Base-by-base conservation (phyloP, 306 rosid species). In the Dalbergia oliveri region DNA sequence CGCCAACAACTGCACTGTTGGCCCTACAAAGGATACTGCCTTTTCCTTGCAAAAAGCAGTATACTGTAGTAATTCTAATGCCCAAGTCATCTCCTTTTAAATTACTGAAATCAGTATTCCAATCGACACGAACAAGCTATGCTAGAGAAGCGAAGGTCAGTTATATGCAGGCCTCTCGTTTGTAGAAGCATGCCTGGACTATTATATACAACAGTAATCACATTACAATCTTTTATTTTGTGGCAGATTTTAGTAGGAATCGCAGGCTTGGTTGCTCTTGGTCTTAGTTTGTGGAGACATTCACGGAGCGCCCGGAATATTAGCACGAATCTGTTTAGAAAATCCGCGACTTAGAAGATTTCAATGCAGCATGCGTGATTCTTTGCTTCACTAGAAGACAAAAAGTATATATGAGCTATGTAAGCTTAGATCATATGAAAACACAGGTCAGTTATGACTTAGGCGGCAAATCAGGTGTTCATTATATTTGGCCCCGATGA, bases 11-110 rank as follows among this genome's bases (percentile, higher is more conserved):
- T 9, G 93, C 94, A 11, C 93, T 84, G 87, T 73, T 77, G 80
- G 94, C 95, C 59, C 86, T 94, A 59, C 92, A 91, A 80, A 88
- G 91, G 81, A 81, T 94, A 78, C 66, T 94, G 62, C 97, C 99
- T 44, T 88, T 77, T 80, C 97, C 97, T 77, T 91, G 97, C 91
- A 91, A 79, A 84, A 86, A 86, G 61, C 94, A 93, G 89, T 91
- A 88, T 79, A 94, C 97, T 50, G 95, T 82, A 41, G 97, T 94
- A 82, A 91, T 94, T 79, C 84, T 93, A 81, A 88, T 86, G 91
- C 99, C 99, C 76, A 83, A 77, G 78, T 66, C 84, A 70, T 91
- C 94, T 75, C 90, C 77, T 66, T 73, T 90, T 10, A 82, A 87
- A 75, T 41, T 82, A 47, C 86, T 94, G 72, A 86, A 89, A 74